phyloP scores from a whole-genome alignment of 176 grass and related monocot genomes.

The Hordeum vulgare region MorexV3_pseudomolecules_assembly NC_058522.1:5699217-5699716 shows the following conservation, averaged over 20 bases:
- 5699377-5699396: neutral
- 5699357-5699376: neutral
- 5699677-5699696: neutral
- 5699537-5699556: neutral
- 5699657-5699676: neutral
- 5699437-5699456: too few relatives aligned
- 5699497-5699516: neutral
- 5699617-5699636: neutral
- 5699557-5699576: conserved; percentile 15
- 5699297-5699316: too few relatives aligned
- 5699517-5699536: neutral
- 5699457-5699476: too few relatives aligned
- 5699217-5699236: too few relatives aligned
- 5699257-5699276: too few relatives aligned
- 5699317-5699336: neutral
- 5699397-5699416: neutral
- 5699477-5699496: neutral
- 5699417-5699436: neutral
- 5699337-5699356: neutral
- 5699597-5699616: neutral
- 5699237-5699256: too few relatives aligned
- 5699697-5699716: neutral
- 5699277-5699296: too few relatives aligned
- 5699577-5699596: neutral
- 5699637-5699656: neutral